phyloP scores from a whole-genome alignment of 495 filamentous ascomycete species.

The Coniosporium apollinis region DNA sequence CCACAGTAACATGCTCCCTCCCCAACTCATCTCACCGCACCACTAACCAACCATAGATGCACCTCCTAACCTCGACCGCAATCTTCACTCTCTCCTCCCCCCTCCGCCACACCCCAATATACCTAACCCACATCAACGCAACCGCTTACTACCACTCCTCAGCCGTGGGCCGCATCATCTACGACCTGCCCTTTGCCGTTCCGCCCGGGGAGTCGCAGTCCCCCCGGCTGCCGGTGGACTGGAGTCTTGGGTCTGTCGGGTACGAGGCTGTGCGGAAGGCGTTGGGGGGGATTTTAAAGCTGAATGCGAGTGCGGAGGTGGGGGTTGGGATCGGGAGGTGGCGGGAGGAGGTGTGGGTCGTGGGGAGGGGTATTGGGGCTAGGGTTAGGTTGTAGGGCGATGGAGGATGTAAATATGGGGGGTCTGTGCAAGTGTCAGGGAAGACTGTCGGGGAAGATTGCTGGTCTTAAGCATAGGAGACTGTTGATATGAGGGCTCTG shows the following conservation, averaged over 20 bases:
- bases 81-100: slow-evolving; percentile 74
- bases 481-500: no score
- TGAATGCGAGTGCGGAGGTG: slow-evolving; percentile 63
- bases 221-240: slow-evolving; percentile 65
- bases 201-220: slow-evolving; percentile 53
- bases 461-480: no score
- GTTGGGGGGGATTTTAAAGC: slow-evolving; percentile 61
- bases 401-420: no score
- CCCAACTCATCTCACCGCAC: no score
- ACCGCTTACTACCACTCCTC: slow-evolving; percentile 71
- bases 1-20: slow-evolving; percentile 40
- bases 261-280: slow-evolving; percentile 67
- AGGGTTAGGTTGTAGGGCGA: slow-evolving; percentile 47
- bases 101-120: slow-evolving; percentile 48
- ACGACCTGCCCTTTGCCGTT: slow-evolving; percentile 56
- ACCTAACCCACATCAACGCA: slow-evolving; percentile 62
- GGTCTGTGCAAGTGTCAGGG: no score
- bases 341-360: slow-evolving; percentile 49
- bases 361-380: slow-evolving; percentile 58
- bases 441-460: no score
- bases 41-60: slow-evolving; percentile 35
- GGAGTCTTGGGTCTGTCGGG: slow-evolving; percentile 59
- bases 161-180: slow-evolving; percentile 56
- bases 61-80: slow-evolving; percentile 72
- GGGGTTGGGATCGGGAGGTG: slow-evolving; percentile 56